Percentiles rank a stretch among this genome's conserved stretches.
phyloP scores from a whole-genome alignment of 2,329 filamentous ascomycete species.

The Bipolaris sorokiniana region DNA sequence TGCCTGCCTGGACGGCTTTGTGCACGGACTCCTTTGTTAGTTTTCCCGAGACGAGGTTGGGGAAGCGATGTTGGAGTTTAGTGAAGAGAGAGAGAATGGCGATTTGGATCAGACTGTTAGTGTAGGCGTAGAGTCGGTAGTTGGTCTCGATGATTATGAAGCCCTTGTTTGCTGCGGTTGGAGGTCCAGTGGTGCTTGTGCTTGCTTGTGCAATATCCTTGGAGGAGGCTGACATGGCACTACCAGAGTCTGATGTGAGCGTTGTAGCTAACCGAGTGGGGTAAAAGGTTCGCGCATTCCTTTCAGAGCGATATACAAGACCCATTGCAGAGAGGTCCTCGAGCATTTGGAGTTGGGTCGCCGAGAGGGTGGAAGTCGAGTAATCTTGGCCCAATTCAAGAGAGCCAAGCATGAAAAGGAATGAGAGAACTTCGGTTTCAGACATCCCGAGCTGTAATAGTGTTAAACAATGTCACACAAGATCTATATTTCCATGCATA shows the following conservation, averaged over 20 bases:
- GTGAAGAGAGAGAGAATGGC: conserved; percentile 90
- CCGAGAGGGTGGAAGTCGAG: conserved; percentile 80
- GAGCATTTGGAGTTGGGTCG: conserved; percentile 86
- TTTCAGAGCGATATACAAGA: conserved; percentile 72
- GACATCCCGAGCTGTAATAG: conserved; percentile 71
- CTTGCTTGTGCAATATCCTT: conserved; percentile 60
- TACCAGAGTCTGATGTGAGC: conserved; percentile 76
- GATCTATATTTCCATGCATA: conserved; percentile 29
- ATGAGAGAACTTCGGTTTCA: conserved; percentile 90
- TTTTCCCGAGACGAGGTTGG: conserved; percentile 91
- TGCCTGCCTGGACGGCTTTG: conserved; percentile 84
- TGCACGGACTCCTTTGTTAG: conserved; percentile 88
- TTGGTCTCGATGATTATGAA: conserved; percentile 98
- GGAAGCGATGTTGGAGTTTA: conserved; percentile 86
- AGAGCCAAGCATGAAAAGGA: conserved; percentile 93
- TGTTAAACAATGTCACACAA: conserved; percentile 2
- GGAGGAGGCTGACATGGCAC: conserved; percentile 50
- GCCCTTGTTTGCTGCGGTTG: conserved; percentile 61
- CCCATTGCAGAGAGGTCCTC: conserved; percentile 90
- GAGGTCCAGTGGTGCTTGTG: conserved; percentile 17
- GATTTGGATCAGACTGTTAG: conserved; percentile 90
- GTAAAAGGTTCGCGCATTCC: conserved; percentile 67
- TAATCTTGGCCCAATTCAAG: conserved; percentile 92
- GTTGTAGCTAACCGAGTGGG: conserved; percentile 94
- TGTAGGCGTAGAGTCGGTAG: conserved; percentile 97